Base-by-base conservation (phyloP, 1,139 yeast species). In the Candida sp. region DNA sequence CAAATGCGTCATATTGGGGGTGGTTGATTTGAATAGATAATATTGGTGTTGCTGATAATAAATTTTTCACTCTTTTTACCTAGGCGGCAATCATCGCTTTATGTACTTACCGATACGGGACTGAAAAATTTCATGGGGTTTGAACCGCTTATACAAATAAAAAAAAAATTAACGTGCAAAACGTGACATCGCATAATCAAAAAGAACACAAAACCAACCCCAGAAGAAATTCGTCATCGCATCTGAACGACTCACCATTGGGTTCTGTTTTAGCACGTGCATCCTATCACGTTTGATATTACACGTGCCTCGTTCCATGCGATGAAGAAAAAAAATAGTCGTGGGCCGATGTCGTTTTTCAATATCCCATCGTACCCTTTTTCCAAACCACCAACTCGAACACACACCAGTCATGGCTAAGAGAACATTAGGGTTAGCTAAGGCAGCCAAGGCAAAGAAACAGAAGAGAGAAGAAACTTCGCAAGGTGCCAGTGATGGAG, bases 341-440 rank as follows among this genome's bases (percentile, higher is more conserved):
- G 17, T 17, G 17, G 17, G 17, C 17, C 17, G 17, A 17, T 17
- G 17, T 17, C 17, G 17, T 17, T 17, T 17, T 17, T 17, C 17
- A 17, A 17, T 17, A 17, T 17, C 17, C 17, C 17, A 17, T 17
- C 17, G 17, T 17, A 17, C 17, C 17, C 17, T 17, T 17, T 17
- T 17, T 17, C 17, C 17, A 17, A 17, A 17, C 17, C 17, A 17
- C 17, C 17, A 17, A 17, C 17, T 17, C 17, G 17, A 25, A 38
- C 23, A 25, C 17, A 17, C 38, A 12, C n/a, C 32, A 42, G 45
- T 39, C 34, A 85, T 85, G 90, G 86, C 66, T 41, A 92, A 90
- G 65, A 82, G 97, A 78, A 90, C 93, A 34, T 74, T 89, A 57
- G 97, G 98, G 45, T 72, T 90, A 50, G 90, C 90, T n/a, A 85